Evolutionary conservation across 495 filamentous ascomycete species (phyloP), one percentile per base, ranked within the genome.

Genomic region (Hyphodiscus hymeniophilus): DNA sequence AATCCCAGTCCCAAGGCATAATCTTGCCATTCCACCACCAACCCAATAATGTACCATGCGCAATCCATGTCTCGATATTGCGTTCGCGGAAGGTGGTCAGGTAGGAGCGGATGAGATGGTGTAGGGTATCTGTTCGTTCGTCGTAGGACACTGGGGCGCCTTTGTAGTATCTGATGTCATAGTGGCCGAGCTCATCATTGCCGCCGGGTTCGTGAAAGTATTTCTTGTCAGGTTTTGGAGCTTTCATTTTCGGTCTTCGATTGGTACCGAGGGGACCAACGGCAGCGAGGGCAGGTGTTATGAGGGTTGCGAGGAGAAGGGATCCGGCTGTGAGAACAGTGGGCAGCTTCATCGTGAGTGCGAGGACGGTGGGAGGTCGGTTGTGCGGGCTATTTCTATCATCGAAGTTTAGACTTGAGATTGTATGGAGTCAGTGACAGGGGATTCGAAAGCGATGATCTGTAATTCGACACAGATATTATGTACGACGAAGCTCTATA

Each of bases 21-120:
- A 88, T 75, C 67, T 79, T 76, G 15, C 80, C 84, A 58, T 88
- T 90, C 88, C 88, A 94, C 85, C 85, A 92, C 87, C 87, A 94
- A 11, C 88, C 88, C 39, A 94, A 65, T 38, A 94, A 68, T 13
- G 87, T 90, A 18, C 88, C 88, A 63, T 94, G 88, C 28, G 86
- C 85, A 52, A 94, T 80, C 88, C 88, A 94, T 3, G 87, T 89
- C 59, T 89, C 84, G 47, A 87, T 62, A 0, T 75, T 72, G 23
- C 85, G 71, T 32, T 75, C 66, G 12, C 69, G 62, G 52, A 85
- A 81, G 47, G 75, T 80, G 15, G 75, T 69, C 11, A 92, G 69
- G 68, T 90, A 92, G 21, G 85, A 76, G 36, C 79, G 77, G 53
- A 90, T 74, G 52, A 92, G 76, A 57, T 84, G 71, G 6, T 72